phyloP scores from a whole-genome alignment of 306 rosid genomes.

The Bauhinia variegata region DNA sequence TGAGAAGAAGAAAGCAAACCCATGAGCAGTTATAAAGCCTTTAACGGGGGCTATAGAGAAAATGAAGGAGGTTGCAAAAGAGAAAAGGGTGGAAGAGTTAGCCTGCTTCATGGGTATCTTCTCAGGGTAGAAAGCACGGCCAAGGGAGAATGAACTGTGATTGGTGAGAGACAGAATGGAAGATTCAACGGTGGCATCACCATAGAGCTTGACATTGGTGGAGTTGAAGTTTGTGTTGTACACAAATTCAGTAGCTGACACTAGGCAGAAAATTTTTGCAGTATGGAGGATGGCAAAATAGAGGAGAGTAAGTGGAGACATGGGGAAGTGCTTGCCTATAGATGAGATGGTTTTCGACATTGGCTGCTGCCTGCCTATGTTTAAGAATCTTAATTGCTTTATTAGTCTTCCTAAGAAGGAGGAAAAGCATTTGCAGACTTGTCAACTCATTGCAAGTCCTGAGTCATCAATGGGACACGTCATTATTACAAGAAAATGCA shows the following conservation, averaged over 20 bases:
- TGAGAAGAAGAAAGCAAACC: conserved; percentile 52
- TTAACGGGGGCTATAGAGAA: conserved; percentile 46
- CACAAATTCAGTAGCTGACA: conserved; percentile 56
- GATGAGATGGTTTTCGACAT: conserved; percentile 4
- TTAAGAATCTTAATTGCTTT: background rate
- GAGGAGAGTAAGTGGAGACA: conserved; percentile 36
- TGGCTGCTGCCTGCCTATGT: background rate
- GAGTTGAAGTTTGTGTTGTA: conserved; percentile 63
- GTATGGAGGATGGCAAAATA: background rate
- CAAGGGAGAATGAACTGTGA: conserved; percentile 43
- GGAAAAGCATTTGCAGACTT: too few relatives aligned
- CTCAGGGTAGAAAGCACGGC: conserved; percentile 54
- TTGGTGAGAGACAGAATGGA: conserved; percentile 58
- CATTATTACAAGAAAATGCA: too few relatives aligned
- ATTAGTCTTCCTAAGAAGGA: background rate
- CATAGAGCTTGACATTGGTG: conserved; percentile 42
- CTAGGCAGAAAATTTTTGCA: conserved; percentile 7
- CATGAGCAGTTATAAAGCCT: conserved; percentile 47
- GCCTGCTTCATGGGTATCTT: conserved; percentile 45
- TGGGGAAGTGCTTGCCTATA: conserved; percentile 27
- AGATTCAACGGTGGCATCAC: conserved; percentile 46
- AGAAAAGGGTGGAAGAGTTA: conserved; percentile 42
- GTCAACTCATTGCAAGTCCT: too few relatives aligned
- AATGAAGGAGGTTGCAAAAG: conserved; percentile 65
- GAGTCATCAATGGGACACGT: too few relatives aligned